Percentiles rank a stretch among this genome's conserved stretches.
Evolutionary conservation across 768 basidiomycete genomes (phyloP).

Genomic region (Rossbeevera mucosa): DNA sequence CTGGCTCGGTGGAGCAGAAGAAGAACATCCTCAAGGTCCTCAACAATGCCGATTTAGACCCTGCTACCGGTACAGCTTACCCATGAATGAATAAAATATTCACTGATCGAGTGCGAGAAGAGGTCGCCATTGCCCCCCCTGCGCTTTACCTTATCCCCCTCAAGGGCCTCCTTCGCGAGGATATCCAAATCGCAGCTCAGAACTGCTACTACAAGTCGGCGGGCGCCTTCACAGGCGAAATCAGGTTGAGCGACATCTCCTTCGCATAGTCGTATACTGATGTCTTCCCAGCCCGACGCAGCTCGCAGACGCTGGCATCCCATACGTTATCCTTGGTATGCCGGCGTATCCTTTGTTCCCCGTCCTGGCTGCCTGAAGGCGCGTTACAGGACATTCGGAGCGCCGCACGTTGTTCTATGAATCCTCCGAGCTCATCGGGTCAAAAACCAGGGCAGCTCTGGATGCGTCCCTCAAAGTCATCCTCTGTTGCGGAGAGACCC

Average conservation of each 20-base stretch:
- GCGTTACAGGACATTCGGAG: slow-evolving; percentile 82
- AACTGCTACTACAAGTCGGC: slow-evolving; percentile 81
- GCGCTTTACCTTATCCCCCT: slow-evolving; percentile 81
- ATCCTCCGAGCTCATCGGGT: slow-evolving; percentile 73
- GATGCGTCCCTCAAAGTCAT: slow-evolving; percentile 77
- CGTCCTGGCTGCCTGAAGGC: neutral
- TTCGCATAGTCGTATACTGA: too few relatives aligned
- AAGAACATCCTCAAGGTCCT: slow-evolving; percentile 60
- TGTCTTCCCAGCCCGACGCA: slow-evolving; percentile 59
- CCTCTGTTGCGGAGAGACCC: slow-evolving; percentile 94
- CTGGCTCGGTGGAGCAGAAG: slow-evolving; percentile 59
- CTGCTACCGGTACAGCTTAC: slow-evolving; percentile 55
- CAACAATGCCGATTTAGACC: slow-evolving; percentile 77
- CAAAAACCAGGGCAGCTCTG: slow-evolving; percentile 83
- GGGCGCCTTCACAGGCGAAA: slow-evolving; percentile 96
- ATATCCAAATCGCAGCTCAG: slow-evolving; percentile 82
- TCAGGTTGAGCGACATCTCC: slow-evolving; percentile 60
- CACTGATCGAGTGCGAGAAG: slow-evolving; percentile 37
- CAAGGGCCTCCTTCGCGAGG: slow-evolving; percentile 54
- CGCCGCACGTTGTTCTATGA: slow-evolving; percentile 92
- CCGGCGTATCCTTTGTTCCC: neutral
- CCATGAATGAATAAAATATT: neutral
- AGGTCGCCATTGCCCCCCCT: slow-evolving; percentile 92
- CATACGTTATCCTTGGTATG: slow-evolving; percentile 88
- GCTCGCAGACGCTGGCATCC: slow-evolving; percentile 79